These are phyloP conservation scores for Pseudozyma sp. DNA, from an alignment of 1,284 basidiomycete species.

Conservation along the genomic window DNA sequence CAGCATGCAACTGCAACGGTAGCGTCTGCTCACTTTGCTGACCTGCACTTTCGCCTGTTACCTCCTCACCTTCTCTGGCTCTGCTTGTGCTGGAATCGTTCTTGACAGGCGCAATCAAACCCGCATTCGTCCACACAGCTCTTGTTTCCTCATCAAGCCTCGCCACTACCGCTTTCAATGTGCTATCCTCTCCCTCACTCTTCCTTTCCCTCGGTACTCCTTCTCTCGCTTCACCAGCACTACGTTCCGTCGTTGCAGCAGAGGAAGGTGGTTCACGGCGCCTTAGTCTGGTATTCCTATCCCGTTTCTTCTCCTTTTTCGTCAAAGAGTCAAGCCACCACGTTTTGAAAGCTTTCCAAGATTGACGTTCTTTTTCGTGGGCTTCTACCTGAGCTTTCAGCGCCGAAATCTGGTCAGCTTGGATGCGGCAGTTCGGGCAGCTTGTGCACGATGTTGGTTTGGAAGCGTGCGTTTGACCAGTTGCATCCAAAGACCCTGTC, in stretches of 20 bases:
- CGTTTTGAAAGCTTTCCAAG: conserved; percentile 36
- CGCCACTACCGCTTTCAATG: background rate
- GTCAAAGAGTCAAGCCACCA: conserved; percentile 35
- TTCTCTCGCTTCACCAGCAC: background rate
- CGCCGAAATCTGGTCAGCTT: too few relatives aligned
- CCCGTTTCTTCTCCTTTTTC: conserved; percentile 12
- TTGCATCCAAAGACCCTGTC: too few relatives aligned
- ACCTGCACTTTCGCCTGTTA: conserved; percentile 3
- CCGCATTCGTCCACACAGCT: background rate
- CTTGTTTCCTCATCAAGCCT: background rate
- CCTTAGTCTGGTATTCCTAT: background rate
- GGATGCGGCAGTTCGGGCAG: too few relatives aligned
- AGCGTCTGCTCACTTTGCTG: conserved; percentile 27
- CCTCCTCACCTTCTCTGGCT: background rate
- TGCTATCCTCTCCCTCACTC: background rate
- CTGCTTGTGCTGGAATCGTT: background rate
- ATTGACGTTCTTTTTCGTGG: conserved; percentile 19
- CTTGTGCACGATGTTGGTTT: too few relatives aligned
- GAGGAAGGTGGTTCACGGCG: background rate
- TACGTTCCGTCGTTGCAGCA: too few relatives aligned
- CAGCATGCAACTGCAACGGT: conserved; percentile 12
- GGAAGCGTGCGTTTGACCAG: too few relatives aligned
- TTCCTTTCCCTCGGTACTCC: background rate
- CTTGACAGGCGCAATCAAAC: background rate
- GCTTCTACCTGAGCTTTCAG: background rate